Percentiles rank a stretch among this genome's conserved stretches.
Conservation (phyloP, 306 rosid genomes). For the Ziziphus jujuba region DNA sequence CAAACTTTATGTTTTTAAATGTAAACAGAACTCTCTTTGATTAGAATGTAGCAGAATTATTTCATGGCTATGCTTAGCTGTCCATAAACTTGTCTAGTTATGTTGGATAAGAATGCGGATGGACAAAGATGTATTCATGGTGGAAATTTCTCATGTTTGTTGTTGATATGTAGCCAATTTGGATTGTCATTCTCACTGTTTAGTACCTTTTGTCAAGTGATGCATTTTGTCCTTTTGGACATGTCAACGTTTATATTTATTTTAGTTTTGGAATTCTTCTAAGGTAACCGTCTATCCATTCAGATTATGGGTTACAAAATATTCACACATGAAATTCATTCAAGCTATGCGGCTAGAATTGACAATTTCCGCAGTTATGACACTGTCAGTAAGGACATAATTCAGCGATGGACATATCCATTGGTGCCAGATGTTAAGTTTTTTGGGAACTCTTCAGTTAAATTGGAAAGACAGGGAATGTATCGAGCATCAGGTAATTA, state of each 20-base stretch:
- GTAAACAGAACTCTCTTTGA: background rate
- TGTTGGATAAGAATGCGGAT: background rate
- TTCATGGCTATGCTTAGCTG: background rate
- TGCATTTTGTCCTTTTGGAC: constrained; percentile 22
- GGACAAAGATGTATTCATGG: background rate
- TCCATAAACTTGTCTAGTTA: constrained; percentile 3
- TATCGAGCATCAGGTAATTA: constrained; percentile 85
- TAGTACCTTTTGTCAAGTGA: constrained; percentile 14
- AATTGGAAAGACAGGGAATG: constrained; percentile 89
- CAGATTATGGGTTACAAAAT: constrained; percentile 99
- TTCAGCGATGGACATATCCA: constrained; percentile 98
- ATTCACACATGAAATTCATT: constrained; percentile 85
- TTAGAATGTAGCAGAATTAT: background rate
- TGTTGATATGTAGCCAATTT: background rate
- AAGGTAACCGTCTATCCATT: constrained; percentile 35
- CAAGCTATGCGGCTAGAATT: constrained; percentile 91
- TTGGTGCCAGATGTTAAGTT: constrained; percentile 89
- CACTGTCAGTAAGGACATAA: constrained; percentile 91
- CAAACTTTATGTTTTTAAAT: background rate
- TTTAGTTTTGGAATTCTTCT: constrained; percentile 14
- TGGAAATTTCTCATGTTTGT: background rate
- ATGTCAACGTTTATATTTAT: background rate
- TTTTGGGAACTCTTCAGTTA: constrained; percentile 58
- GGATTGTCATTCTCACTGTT: background rate
- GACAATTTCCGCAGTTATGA: constrained; percentile 96